Conservation (phyloP, 441 rosid species). For the Mallotus repandus region DNA sequence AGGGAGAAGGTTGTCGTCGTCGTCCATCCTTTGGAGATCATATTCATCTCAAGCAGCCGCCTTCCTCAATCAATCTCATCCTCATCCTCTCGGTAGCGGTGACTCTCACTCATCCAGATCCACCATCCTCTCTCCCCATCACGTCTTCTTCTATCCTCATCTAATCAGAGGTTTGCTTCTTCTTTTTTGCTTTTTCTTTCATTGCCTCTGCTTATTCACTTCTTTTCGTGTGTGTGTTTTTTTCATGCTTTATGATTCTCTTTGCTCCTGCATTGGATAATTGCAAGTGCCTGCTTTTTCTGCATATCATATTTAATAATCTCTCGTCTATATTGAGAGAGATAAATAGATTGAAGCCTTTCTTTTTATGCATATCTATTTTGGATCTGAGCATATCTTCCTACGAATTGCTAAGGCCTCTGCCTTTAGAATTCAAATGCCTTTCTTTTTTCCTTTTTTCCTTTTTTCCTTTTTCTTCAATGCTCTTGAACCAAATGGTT, state of each 20-base stretch:
- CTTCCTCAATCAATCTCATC: constrained; percentile 33
- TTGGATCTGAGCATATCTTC: no score
- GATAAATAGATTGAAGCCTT: no score
- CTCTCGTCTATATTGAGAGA: no score
- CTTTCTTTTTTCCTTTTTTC: background rate
- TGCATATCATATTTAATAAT: no score
- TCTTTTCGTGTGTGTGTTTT: background rate
- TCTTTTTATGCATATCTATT: no score
- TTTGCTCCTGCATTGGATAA: no score
- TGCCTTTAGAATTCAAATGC: no score
- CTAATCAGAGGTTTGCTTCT: constrained; percentile 41
- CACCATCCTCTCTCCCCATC: constrained; percentile 5
- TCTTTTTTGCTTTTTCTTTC: background rate
- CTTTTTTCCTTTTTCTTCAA: background rate
- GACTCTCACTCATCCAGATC: constrained; percentile 36
- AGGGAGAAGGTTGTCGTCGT: constrained; percentile 67
- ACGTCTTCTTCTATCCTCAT: constrained; percentile 27
- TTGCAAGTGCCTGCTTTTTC: no score
- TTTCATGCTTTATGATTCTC: no score
- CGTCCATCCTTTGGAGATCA: constrained; percentile 35
- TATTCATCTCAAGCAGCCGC: constrained; percentile 37
- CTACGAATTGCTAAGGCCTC: no score
- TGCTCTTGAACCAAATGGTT: background rate
- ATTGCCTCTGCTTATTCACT: background rate
- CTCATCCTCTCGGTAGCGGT: constrained; percentile 22